Percentiles rank a stretch among this genome's conserved stretches.
Evolutionary conservation across 345 rosid genomes (phyloP).

Genomic region (Eucalyptus paniculata): DNA sequence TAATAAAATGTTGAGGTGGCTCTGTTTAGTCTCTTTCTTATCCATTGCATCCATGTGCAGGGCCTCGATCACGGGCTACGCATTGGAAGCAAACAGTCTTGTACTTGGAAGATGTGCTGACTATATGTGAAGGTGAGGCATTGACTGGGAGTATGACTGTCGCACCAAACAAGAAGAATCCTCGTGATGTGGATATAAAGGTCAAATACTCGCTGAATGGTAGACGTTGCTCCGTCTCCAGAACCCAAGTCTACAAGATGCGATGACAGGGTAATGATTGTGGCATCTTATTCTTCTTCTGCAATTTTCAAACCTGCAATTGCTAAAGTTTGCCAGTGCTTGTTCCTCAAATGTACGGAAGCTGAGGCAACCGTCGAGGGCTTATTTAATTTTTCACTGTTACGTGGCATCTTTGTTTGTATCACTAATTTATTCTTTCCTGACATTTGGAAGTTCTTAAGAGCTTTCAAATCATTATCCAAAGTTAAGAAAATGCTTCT

Average conservation of each 20-base stretch:
- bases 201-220: constrained; percentile 69
- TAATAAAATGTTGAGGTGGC: not conserved
- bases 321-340: not conserved
- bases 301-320: not conserved
- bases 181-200: constrained; percentile 80
- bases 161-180: constrained; percentile 82
- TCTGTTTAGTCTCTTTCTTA: not conserved
- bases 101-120: constrained; percentile 90
- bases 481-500: not conserved
- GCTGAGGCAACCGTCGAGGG: not conserved
- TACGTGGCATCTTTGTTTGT: not conserved
- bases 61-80: constrained; percentile 66
- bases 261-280: constrained; percentile 31
- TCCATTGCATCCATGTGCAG: constrained; percentile 43
- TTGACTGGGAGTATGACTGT: constrained; percentile 82
- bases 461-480: not conserved
- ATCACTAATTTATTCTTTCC: not conserved
- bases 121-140: constrained; percentile 85
- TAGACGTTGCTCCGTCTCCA: constrained; percentile 41
- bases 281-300: not conserved
- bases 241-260: constrained; percentile 70
- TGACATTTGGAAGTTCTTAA: not conserved
- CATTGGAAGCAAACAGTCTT: constrained; percentile 98
- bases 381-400: not conserved
- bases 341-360: not conserved